Evolutionary conservation across 805 yeast genomes (phyloP), one percentile per base, ranked within the genome.

Genomic region (Schwanniomyces occidentalis): DNA sequence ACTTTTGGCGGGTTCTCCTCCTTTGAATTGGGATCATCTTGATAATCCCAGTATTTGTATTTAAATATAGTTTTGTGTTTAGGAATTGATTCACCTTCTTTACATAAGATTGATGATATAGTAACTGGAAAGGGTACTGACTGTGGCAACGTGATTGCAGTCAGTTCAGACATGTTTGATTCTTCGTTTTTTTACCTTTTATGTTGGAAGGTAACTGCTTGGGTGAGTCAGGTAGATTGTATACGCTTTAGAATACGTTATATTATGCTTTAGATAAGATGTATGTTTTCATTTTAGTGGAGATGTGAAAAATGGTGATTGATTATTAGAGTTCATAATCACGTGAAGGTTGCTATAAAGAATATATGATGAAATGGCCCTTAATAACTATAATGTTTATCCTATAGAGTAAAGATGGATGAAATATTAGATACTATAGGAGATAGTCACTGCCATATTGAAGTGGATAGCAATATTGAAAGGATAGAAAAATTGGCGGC

Each of bases 41-140:
- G 78, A 53, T 70, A 76, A 44, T 81, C 85, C 77, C 80, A 77
- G 53, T 82, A 85, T 49, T 75, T 75, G 63, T 81, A 85, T 34
- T 75, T 65, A 40, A 85, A 52, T 4, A 85, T 51, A 2, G 82
- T 68, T 15, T 70, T 56, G 53, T 79, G 84, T 47, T 74, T 76
- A 10, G 56, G 39, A 5, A 84, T 69, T 0, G 49, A 40, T 8
- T 70, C 72, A 6, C 81, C 85, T 2, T 53, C 57, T 5, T 56
- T 44, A 27, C 67, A 69, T 15, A 69, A 54, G 8, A 82, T 59
- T 16, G 76, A 67, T 12, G 80, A 65, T 18, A 85, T 68, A 4
- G 78, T 80, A 29, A 85, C 75, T 3, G 95, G 95, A 52, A 70
- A 85, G 13, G 82, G 80, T 14, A 80, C 71, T 30, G 80, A 74